Evolutionary conservation across 2,329 filamentous ascomycete species (phyloP).

Genomic region (Zasmidium cellare): DNA sequence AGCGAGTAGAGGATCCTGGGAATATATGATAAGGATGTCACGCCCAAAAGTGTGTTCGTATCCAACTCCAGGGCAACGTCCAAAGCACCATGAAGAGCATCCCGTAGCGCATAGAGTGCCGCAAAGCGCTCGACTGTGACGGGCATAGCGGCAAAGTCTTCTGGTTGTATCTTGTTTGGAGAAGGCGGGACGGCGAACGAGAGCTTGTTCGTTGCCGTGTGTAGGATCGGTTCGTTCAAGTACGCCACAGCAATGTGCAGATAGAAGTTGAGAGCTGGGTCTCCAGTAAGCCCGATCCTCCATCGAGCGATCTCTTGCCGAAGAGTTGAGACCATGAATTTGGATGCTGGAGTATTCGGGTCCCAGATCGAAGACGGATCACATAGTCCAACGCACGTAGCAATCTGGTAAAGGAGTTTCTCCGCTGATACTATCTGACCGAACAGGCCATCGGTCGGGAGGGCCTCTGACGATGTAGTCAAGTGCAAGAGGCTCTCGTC

Average conservation of each 20-base stretch:
- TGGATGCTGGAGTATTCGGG: conserved; percentile 6
- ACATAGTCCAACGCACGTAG: conserved; percentile 6
- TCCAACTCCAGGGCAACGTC: conserved; percentile 10
- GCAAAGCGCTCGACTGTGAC: conserved; percentile 18
- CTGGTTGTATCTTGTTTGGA: conserved; percentile 16
- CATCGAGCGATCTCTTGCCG: conserved; percentile 16
- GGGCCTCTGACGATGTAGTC: not conserved
- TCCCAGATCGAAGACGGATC: conserved; percentile 8
- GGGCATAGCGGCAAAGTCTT: conserved; percentile 20
- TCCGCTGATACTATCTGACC: conserved; percentile 17
- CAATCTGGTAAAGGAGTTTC: conserved; percentile 13
- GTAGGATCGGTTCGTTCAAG: conserved; percentile 23
- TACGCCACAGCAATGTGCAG: conserved; percentile 18
- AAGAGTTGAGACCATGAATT: conserved; percentile 8
- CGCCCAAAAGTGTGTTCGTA: not conserved
- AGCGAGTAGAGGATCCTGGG: conserved; percentile 18
- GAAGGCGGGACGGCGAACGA: conserved; percentile 23
- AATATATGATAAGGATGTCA: conserved; percentile 13
- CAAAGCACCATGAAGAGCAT: conserved; percentile 17
- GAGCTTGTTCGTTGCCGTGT: conserved; percentile 23
- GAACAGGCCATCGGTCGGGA: conserved; percentile 10
- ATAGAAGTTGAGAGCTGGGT: conserved; percentile 13
- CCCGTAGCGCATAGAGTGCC: conserved; percentile 15
- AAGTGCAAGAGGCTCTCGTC: conserved; percentile 16
- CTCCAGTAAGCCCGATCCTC: not conserved